Conservation (phyloP, 768 basidiomycete species). For the Tricholoma saponaceum region DNA sequence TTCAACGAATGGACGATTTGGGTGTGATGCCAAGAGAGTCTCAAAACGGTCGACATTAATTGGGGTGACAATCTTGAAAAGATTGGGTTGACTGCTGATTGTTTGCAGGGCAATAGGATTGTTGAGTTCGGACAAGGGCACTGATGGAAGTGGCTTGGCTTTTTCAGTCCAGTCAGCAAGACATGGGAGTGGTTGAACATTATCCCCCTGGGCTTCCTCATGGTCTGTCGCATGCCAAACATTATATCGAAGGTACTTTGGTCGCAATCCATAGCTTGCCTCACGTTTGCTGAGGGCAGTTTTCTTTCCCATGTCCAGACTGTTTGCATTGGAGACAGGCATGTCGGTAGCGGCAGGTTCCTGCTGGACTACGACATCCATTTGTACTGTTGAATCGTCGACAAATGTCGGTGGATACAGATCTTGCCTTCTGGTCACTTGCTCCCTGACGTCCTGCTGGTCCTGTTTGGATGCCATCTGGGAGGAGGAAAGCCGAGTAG, state of each 20-base stretch:
- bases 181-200: background rate
- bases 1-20: constrained; percentile 34
- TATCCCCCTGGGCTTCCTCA: background rate
- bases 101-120: constrained; percentile 14
- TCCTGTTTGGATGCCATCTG: background rate
- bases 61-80: no score
- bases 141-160: constrained; percentile 11
- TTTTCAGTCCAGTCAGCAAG: constrained; percentile 17
- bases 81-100: constrained; percentile 16
- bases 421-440: background rate
- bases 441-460: background rate
- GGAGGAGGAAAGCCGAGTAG: background rate
- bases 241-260: constrained; percentile 13
- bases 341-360: background rate
- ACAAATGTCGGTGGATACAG: background rate
- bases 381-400: background rate
- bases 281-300: constrained; percentile 8
- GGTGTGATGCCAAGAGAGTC: constrained; percentile 27
- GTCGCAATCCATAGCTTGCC: constrained; percentile 16
- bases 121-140: constrained; percentile 10
- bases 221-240: constrained; percentile 4
- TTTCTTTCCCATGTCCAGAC: constrained; percentile 8
- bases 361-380: background rate
- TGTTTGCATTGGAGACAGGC: background rate
- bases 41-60: constrained; percentile 14